Evolutionary conservation across 768 basidiomycete species (phyloP), one percentile per base, ranked within the genome.

Genomic region (Amanita molliuscula): DNA sequence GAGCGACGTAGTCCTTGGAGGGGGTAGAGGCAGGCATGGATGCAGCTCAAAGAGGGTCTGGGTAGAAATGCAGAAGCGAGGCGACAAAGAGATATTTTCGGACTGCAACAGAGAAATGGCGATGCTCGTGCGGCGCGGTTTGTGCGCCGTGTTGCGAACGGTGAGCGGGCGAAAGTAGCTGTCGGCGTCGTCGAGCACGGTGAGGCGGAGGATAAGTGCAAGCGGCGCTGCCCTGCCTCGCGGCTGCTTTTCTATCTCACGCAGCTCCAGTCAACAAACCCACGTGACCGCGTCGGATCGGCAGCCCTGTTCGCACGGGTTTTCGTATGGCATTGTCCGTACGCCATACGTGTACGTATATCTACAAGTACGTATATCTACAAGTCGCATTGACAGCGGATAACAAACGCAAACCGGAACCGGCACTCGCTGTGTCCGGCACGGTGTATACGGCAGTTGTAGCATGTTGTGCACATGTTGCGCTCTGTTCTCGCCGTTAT

Each of bases 11-110:
- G 52, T 65, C 65, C 54, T 67, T 70, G 52, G 68, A 67, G 23
- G 71, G 72, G 36, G 71, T 72, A 47, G 73, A 69, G 53, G 67
- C 64, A 53, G 73, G 70, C 73, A 75, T 75, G n/a, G 15, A 28
- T 31, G 26, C 25, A 50, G 60, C 61, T 53, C 57, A 56, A 59
- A 58, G 57, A 61, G 54, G 52, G 56, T 47, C 53, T 53, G 57
- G 44, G 56, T 57, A 53, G 61, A 53, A 56, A 58, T 61, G 34
- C 40, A 44, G 54, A 44, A 38, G 53, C 36, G 48, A 46, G 54
- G 44, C 47, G 56, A 55, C 54, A 51, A 57, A 50, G 49, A 49
- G 35, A 51, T 50, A 43, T 48, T 52, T 48, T 40, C 44, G 44
- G 47, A 33, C 37, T 40, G 18, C 15, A 15, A 4, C 28, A 42